Base-by-base conservation (phyloP, 2,329 filamentous ascomycete genomes). In the Plectosphaerella cucumerina region DNA sequence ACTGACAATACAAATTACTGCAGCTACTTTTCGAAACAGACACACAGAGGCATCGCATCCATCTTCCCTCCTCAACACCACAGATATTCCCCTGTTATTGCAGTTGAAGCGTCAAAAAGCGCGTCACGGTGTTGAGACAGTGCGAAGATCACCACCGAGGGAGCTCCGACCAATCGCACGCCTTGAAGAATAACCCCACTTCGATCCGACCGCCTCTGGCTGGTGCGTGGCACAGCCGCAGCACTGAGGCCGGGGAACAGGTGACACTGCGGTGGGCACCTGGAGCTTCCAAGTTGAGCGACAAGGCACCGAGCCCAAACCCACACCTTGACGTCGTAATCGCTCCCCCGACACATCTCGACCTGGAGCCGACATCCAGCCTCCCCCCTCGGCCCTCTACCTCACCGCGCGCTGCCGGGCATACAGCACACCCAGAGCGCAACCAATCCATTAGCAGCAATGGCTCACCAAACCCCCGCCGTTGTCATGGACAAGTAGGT, bases 401-500 rank as follows among this genome's bases (percentile, higher is more conserved):
- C 39, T 42, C 39, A 12, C n/a, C 39, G 17, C 35, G 17, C 39
- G 51, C 51, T 43, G 35, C 44, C 43, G 9, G 22, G 17, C 14
- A 4, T n/a, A 18, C 22, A 45, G 43, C 22, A 45, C 31, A 17
- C 31, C n/a, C 39, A 42, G 46, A 55, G 53, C n/a, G 47, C 45
- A 48, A 47, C 46, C 39, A 17, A 44, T n/a, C 45, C 44, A 50
- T 45, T 20, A 44, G 48, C 39, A 43, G 22, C 47, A 22, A 99
- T 99, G 94, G 93, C 94, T 69, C 88, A 89, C 77, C 93, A 97
- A 85, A 97, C 94, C 70, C 94, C 94, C 65, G 94, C 94, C 89
- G 94, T 99, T 97, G 94, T 99, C 90, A 99, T 99, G 93, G 94
- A 99, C 94, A 99, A 99, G 94, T 97, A 87, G 76, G 90, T 82